Evolutionary conservation across 225 moss, liverwort and hornwort species (phyloP), one percentile per base, ranked within the genome.

Genomic region (Polytrichum commune): DNA sequence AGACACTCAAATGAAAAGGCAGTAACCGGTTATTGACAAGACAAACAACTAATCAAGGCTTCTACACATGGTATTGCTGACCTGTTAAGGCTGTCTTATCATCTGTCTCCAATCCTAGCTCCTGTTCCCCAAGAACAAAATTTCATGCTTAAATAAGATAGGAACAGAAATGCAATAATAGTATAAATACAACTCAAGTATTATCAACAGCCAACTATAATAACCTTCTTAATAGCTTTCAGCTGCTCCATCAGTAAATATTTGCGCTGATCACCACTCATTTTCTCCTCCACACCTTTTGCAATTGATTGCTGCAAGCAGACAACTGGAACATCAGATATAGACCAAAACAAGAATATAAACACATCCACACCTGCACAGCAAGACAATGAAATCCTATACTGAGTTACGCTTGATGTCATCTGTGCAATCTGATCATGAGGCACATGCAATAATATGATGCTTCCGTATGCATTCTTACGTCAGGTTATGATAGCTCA

Each of bases 261-360:
- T 27, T 91, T 91, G 18, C 95, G 90, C 78, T 98, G 98, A 75
- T 98, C 98, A 54, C 93, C 98, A 73, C 84, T 95, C 67, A 98
- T 98, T 86, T 98, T 98, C 82, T 98, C 98, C 85, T 98, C 95
- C 57, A 98, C 93, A 53, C 95, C 93, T 81, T 95, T 95, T 10
- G 98, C 98, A 73, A 95, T 95, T 10, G 95, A 95, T 83, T 89
- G 89, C 90, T 93, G 86, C 62, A 63, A 69, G 23, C 33, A 26
- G 71, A 57, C 60, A 53, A 53, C 23, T 10, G 7, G 58, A 58
- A 58, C 58, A 58, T 46, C 46, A 46, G 13, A 46, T 46, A 16
- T 46, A 46, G 46, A 46, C 13, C 30, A 1, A 33, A 33, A 46
- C 13, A 9, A 38, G 13, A 46, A 3, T 16, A 13, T 16, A 13